phyloP scores from a whole-genome alignment of 352 stramenopile species.

The Globisporangium spinosum region DNA sequence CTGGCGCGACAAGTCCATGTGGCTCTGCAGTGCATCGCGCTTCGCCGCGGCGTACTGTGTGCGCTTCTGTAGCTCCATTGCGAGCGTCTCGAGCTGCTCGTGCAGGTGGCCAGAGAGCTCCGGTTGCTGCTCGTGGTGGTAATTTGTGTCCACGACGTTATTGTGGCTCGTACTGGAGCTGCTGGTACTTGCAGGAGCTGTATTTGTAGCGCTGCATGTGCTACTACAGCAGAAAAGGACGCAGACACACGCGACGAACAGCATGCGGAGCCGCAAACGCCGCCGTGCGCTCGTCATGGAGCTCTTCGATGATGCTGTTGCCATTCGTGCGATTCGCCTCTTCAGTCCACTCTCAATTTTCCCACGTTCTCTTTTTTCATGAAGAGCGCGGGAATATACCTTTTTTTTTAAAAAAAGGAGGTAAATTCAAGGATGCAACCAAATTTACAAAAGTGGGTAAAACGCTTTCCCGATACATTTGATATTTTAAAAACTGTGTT shows the following conservation, averaged over 20 bases:
- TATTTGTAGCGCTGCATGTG: background rate
- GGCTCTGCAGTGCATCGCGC: slow-evolving; percentile 12
- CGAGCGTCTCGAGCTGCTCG: slow-evolving; percentile 19
- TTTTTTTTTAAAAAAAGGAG: too few relatives aligned
- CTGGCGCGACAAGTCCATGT: slow-evolving; percentile 19
- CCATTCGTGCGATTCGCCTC: background rate
- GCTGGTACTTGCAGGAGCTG: background rate
- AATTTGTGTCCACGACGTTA: background rate
- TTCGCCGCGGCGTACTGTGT: slow-evolving; percentile 11
- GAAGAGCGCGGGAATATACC: too few relatives aligned
- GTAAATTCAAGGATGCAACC: too few relatives aligned
- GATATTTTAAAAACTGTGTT: too few relatives aligned
- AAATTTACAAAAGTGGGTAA: too few relatives aligned
- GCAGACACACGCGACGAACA: background rate
- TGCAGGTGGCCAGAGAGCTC: slow-evolving; percentile 1
- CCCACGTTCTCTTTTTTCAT: too few relatives aligned
- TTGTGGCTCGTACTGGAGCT: background rate
- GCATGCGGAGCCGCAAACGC: background rate
- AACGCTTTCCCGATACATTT: too few relatives aligned
- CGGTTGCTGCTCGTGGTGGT: background rate
- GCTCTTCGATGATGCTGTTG: background rate
- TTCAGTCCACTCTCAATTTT: background rate
- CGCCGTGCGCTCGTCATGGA: background rate
- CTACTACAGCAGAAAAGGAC: background rate
- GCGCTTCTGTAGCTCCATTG: slow-evolving; percentile 21